A percentile compares a stretch with the other conserved stretches of the same genome.
phyloP scores from a whole-genome alignment of 2,329 filamentous ascomycete species.

The Aspergillus sclerotialis region DNA sequence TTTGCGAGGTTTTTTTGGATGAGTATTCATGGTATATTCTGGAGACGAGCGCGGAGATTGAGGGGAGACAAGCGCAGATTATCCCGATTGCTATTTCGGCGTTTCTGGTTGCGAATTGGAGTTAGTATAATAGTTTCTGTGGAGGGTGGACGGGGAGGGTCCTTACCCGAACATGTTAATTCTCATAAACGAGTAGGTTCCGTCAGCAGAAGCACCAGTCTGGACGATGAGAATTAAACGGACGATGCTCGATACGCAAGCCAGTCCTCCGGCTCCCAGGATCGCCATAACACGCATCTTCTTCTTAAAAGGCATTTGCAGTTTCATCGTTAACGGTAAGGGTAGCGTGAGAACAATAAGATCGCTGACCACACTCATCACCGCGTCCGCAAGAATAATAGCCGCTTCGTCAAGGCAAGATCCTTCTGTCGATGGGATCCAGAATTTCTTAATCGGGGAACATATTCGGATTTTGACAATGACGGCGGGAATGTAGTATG shows the following conservation, averaged over 20 bases:
- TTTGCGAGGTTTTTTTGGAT: conserved; percentile 12
- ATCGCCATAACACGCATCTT: conserved; percentile 41
- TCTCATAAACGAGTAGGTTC: conserved; percentile 21
- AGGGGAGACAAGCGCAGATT: conserved; percentile 35
- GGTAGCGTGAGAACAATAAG: conserved; percentile 47
- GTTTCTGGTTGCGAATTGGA: conserved; percentile 19
- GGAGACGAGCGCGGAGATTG: conserved; percentile 27
- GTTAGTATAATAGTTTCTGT: conserved; percentile 21
- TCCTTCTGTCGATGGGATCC: conserved; percentile 20
- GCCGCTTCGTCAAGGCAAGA: conserved; percentile 22
- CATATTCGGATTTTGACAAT: conserved; percentile 40
- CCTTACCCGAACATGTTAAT: conserved; percentile 24
- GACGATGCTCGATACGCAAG: conserved; percentile 21
- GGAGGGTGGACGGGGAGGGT: conserved; percentile 9
- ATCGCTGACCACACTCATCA: conserved; percentile 55
- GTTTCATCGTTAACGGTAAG: conserved; percentile 37
- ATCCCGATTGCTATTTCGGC: conserved; percentile 36
- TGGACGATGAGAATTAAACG: conserved; percentile 18
- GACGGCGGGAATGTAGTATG: conserved; percentile 36
- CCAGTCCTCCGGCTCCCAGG: conserved; percentile 41
- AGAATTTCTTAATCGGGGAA: conserved; percentile 36
- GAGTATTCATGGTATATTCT: conserved; percentile 26
- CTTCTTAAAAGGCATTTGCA: conserved; percentile 42
- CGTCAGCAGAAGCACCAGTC: conserved; percentile 16
- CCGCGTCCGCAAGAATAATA: conserved; percentile 47